Percentiles rank a stretch among this genome's conserved stretches.
phyloP scores from a whole-genome alignment of 768 basidiomycete genomes.

The Amanita exitialis region DNA sequence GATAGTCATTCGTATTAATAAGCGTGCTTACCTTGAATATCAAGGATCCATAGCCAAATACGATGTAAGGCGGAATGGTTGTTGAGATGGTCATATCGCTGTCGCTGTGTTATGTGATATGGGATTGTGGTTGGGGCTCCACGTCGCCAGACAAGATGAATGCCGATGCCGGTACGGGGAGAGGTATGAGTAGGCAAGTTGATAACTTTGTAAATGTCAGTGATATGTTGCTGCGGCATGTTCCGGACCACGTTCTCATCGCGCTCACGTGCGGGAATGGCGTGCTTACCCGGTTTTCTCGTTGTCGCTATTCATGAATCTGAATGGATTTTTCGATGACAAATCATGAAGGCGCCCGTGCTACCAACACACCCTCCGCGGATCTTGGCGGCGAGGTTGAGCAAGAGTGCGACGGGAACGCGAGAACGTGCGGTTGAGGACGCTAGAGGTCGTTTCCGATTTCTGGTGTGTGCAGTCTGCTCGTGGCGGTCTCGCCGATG shows the following conservation, averaged over 20 bases:
- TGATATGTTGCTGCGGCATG: no score
- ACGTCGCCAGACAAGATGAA: no score
- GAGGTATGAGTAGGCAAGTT: no score
- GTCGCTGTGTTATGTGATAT: background rate
- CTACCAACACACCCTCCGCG: background rate
- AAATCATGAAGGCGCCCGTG: background rate
- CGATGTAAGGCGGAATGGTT: slow-evolving; percentile 36
- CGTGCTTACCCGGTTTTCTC: background rate
- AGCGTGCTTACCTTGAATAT: slow-evolving; percentile 68
- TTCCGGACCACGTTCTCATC: no score
- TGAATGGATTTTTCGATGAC: background rate
- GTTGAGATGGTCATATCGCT: slow-evolving; percentile 1
- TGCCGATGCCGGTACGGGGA: no score
- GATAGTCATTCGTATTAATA: background rate
- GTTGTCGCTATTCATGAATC: background rate
- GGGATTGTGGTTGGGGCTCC: background rate
- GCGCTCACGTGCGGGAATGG: no score
- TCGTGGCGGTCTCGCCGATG: no score
- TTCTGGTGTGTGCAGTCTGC: no score
- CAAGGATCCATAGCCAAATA: slow-evolving; percentile 90
- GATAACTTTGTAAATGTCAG: no score
- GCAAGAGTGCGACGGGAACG: background rate
- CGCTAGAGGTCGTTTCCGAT: background rate
- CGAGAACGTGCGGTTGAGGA: background rate
- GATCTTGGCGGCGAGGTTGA: background rate